Evolutionary conservation across 1,284 basidiomycete genomes (phyloP).

Genomic region (Ceratobasidium sp.): DNA sequence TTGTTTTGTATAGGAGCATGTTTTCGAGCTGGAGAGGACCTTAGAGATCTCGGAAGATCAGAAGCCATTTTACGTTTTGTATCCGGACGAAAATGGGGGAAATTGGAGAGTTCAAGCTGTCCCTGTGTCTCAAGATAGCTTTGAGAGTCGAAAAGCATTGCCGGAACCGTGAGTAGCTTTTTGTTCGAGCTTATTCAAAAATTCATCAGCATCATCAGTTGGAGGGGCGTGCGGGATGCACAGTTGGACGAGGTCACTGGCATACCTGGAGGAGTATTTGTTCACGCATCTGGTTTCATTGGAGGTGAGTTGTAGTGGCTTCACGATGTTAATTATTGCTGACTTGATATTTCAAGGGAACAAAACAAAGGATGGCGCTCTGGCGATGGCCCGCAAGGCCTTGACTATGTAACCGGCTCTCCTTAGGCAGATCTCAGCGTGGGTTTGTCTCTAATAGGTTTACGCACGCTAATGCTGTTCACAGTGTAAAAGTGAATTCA

Average conservation of each 20-base stretch:
- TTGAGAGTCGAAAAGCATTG: constrained; percentile 90
- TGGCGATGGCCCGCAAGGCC: constrained; percentile 83
- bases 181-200: not conserved
- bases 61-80: constrained; percentile 87
- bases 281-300: constrained; percentile 96
- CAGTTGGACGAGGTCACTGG: constrained; percentile 80
- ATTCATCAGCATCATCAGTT: constrained; percentile 58
- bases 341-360: constrained; percentile 71
- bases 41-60: constrained; percentile 61
- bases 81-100: constrained; percentile 82
- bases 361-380: constrained; percentile 87
- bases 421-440: not conserved
- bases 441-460: not conserved
- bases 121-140: constrained; percentile 83
- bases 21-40: constrained; percentile 86
- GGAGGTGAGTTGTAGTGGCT: constrained; percentile 72
- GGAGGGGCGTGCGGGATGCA: constrained; percentile 93
- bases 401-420: constrained; percentile 50
- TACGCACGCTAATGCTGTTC: not conserved
- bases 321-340: not conserved
- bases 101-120: constrained; percentile 97
- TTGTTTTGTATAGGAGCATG: constrained; percentile 78
- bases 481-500: not conserved
- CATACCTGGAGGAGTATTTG: constrained; percentile 88
- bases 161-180: constrained; percentile 73